Base-by-base conservation (phyloP, 2,329 filamentous ascomycete genomes). In the Neoscytalidium dimidiatum region DNA sequence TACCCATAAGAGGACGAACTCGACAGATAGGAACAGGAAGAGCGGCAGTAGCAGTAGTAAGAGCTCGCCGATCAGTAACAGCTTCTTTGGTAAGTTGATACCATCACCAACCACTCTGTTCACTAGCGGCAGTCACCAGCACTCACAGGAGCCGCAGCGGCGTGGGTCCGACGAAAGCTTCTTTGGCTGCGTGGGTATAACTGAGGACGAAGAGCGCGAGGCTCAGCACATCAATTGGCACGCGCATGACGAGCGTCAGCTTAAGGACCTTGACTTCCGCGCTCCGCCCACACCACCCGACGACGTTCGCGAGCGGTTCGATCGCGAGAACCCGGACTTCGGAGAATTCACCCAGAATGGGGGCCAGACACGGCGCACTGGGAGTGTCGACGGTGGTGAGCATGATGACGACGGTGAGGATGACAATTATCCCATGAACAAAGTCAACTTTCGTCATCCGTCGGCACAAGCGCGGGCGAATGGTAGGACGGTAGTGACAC, bases 151-250 rank as follows among this genome's bases (percentile, higher is more conserved):
- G 58, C 3, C 14, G 2, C 43, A 26, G 44, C 58, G 58, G 2
- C 58, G 58, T 13, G 58, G 23, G 14, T 62, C 58, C 11, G 58
- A 62, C 58, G 58, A 49, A 2, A 62, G 58, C 44, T 62, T 62
- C 33, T 60, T 60, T 14, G 58, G 58, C 11, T 62, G 58, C 43
- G 44, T 41, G 21, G 58, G 58, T 23, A 62, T 62, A 28, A 38
- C 58, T 9, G 58, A 38, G n/a, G 14, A 26, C 6, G 44, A 62
- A 17, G 58, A 38, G 29, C 21, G 26, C 14, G 29, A 21, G 3
- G 58, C 58, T 6, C 58, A 51, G 31, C 58, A 28, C n/a, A 19
- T 46, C 28, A 29, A 60, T 11, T 11, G 17, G 21, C 17, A 21
- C 11, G 29, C 21, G 8, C 13, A 21, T 19, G 38, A n/a, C 2